Evolutionary conservation across 805 yeast genomes (phyloP), one percentile per base, ranked within the genome.

Genomic region (Crinitomyces ghanaensis): DNA sequence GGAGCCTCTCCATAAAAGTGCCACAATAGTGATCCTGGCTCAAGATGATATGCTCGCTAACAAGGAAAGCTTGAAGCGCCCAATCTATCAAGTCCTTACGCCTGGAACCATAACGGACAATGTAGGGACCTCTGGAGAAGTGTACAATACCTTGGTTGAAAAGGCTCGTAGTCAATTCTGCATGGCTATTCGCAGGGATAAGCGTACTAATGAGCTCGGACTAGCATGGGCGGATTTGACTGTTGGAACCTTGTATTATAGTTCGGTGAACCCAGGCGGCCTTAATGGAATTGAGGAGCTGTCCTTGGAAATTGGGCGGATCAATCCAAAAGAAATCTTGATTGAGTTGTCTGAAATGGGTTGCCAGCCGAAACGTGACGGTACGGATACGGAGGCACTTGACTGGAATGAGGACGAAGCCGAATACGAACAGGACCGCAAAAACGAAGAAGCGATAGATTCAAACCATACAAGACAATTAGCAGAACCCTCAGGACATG

Each of bases 21-120:
- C n/a, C n/a, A 34, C 37, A 5, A 33, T 34, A 5, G 37, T 34
- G 14, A 12, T 34, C 17, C 33, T 34, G 9, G 37, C 28, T 16
- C 37, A 34, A 13, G 65, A 60, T 28, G 47, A 36, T 12, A 42
- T 37, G 23, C 46, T 26, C 45, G 4, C 60, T 58, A 19, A 24
- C 3, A 25, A 6, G 13, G 28, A 34, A 21, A 25, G 22, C 21
- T 53, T 51, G 24, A 70, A 68, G 26, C 62, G 98, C 29, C 76
- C 81, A 21, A 73, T 91, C 0, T 68, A 83, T 5, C 62, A 96
- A 26, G 72, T 88, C 5, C 72, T 91, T 2, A 78, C 96, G 0
- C 95, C 96, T 0, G 98, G 98, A 1, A 88, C 97, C 0, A 66
- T 88, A 21, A n/a, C n/a, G n/a, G n/a, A n/a, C n/a, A n/a, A n/a